Conservation (phyloP, 345 rosid genomes). For the Aethionema arabicum region DNA sequence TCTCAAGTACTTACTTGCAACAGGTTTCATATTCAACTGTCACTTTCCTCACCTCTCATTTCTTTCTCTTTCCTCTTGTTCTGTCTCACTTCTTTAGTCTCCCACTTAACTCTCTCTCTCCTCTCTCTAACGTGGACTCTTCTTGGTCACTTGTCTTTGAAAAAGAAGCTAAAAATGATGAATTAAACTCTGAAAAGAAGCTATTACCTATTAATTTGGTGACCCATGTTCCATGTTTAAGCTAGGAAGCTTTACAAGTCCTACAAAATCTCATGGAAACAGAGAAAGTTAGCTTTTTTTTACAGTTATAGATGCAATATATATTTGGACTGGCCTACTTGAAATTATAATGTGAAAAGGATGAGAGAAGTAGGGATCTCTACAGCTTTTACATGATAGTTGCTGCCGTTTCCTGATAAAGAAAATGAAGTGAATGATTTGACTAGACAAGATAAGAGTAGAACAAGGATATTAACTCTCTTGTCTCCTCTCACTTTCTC, state of each 20-base stretch:
- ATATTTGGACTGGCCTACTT: slow-evolving; percentile 19
- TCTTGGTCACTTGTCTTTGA: too few species aligned
- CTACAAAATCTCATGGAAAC: neutral
- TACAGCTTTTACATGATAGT: slow-evolving; percentile 26
- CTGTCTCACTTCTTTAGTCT: slow-evolving; percentile 4
- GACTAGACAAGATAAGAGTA: slow-evolving; percentile 31
- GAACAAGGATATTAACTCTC: slow-evolving; percentile 29
- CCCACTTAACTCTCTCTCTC: slow-evolving; percentile 15
- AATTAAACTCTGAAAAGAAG: too few species aligned
- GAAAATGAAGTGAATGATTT: slow-evolving; percentile 32
- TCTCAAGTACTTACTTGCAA: slow-evolving; percentile 25
- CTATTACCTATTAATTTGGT: neutral
- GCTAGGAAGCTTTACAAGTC: neutral
- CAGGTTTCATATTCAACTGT: slow-evolving; percentile 29
- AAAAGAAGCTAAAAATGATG: too few species aligned
- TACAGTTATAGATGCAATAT: neutral
- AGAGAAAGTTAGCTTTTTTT: too few species aligned
- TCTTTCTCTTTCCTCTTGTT: neutral
- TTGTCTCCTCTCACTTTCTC: slow-evolving; percentile 4
- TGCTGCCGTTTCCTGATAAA: slow-evolving; percentile 32
- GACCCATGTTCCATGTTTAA: slow-evolving; percentile 8
- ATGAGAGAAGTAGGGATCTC: slow-evolving; percentile 20
- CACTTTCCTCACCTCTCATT: slow-evolving; percentile 26
- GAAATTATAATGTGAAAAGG: slow-evolving; percentile 2
- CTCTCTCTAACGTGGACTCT: neutral